Evolutionary conservation across 2,329 filamentous ascomycete species (phyloP).

Genomic region (Zymoseptoria tritici): DNA sequence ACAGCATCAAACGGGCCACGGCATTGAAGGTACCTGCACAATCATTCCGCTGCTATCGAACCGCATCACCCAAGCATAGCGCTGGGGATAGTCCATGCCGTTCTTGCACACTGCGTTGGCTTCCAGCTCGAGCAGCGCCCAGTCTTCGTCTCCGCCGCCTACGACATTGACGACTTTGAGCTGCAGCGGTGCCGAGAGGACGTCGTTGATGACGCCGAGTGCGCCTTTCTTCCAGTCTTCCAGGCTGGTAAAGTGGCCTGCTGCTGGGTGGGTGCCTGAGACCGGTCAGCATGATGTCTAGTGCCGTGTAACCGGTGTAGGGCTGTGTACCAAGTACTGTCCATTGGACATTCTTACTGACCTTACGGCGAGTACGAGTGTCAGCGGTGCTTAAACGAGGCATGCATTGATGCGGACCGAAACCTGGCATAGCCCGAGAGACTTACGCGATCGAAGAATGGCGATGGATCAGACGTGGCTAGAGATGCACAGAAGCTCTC

Average conservation of each 20-base stretch:
- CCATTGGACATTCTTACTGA: constrained; percentile 16
- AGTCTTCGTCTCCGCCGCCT: constrained; percentile 21
- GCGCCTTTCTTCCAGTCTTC: constrained; percentile 24
- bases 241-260: constrained; percentile 20
- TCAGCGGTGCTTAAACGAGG: too few relatives aligned
- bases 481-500: constrained; percentile 16
- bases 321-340: constrained; percentile 17
- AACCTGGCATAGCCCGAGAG: background rate
- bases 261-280: constrained; percentile 20
- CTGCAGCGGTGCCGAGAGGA: constrained; percentile 18
- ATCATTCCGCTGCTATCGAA: constrained; percentile 23
- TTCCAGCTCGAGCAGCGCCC: constrained; percentile 24
- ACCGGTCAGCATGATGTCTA: background rate
- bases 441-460: constrained; percentile 22
- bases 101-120: constrained; percentile 24
- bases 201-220: constrained; percentile 18
- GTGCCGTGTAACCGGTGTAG: background rate
- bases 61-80: constrained; percentile 23
- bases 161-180: constrained; percentile 22
- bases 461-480: constrained; percentile 15
- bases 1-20: background rate
- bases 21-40: constrained; percentile 16
- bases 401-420: too few relatives aligned
- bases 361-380: too few relatives aligned
- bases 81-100: constrained; percentile 23